Conservation (phyloP, 2,329 filamentous ascomycete species). For the Macroventuria anomochaeta region DNA sequence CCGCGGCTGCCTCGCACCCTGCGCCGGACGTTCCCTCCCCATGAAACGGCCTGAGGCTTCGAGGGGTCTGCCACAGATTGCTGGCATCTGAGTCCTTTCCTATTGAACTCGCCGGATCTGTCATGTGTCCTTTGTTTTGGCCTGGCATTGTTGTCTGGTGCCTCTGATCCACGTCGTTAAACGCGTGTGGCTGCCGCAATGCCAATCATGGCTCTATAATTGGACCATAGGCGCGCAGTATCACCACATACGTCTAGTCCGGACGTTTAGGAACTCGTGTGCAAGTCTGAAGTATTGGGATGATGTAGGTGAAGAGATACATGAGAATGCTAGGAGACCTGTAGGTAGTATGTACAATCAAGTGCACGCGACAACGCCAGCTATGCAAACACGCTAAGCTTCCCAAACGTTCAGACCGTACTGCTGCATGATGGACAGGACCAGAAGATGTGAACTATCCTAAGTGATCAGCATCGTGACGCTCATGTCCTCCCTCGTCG, state of each 20-base stretch:
- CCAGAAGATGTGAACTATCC: background rate
- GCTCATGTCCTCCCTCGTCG: conserved; percentile 67
- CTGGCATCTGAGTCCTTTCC: background rate
- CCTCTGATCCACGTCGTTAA: conserved; percentile 14
- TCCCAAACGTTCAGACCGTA: background rate
- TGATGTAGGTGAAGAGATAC: background rate
- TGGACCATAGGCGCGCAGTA: conserved; percentile 12
- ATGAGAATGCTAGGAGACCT: background rate
- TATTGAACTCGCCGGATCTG: background rate
- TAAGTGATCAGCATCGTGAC: background rate
- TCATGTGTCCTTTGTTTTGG: background rate
- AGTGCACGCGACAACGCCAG: conserved; percentile 6
- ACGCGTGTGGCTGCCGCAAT: conserved; percentile 15
- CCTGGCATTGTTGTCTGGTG: conserved; percentile 1
- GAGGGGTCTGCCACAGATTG: background rate
- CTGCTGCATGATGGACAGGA: background rate
- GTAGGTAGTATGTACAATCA: conserved; percentile 10
- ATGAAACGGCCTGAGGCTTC: conserved; percentile 1
- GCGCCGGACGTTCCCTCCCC: conserved; percentile 11
- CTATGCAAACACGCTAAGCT: conserved; percentile 9
- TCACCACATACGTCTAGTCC: background rate
- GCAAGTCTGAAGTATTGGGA: background rate
- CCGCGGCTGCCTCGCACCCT: conserved; percentile 24
- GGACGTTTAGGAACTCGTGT: background rate
- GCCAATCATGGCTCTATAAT: conserved; percentile 12